A percentile compares a stretch with the other conserved stretches of the same genome.
These are phyloP conservation scores for Backusella liffmaniae DNA, from an alignment of 192 early-diverging fungal species.

Conservation along the genomic window DNA sequence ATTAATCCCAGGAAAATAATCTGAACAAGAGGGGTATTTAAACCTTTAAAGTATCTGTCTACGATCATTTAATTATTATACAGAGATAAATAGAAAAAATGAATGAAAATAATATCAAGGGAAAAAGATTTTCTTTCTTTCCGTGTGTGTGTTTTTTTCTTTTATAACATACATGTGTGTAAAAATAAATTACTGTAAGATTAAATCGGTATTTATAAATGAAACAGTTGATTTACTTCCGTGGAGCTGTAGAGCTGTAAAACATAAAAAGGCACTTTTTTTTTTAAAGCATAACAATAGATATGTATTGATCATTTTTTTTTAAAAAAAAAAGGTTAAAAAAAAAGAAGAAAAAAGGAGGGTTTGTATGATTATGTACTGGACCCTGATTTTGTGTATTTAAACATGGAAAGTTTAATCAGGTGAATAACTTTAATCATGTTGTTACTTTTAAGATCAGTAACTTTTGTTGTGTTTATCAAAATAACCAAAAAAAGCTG, in stretches of 20 bases:
- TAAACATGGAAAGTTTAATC: no score
- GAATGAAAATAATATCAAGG: neutral
- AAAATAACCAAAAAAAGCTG: neutral
- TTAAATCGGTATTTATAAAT: neutral
- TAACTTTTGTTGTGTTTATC: neutral
- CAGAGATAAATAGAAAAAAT: neutral
- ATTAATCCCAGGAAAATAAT: slow-evolving; percentile 70
- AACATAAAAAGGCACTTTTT: neutral
- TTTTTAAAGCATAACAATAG: neutral
- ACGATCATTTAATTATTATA: neutral
- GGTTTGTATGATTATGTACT: no score
- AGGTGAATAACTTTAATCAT: neutral
- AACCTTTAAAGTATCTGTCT: slow-evolving; percentile 14
- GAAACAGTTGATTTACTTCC: neutral
- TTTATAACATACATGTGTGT: neutral
- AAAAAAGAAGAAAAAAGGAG: no score
- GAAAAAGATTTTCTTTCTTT: neutral
- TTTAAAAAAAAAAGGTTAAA: neutral
- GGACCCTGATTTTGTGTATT: no score
- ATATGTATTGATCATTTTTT: neutral
- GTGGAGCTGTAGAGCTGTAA: neutral
- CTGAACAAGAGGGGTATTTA: slow-evolving; percentile 64
- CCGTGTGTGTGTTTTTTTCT: neutral
- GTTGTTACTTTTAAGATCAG: neutral
- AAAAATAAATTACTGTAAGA: neutral